Evolutionary conservation across 805 yeast species (phyloP), one percentile per base, ranked within the genome.

Genomic region (Clavispora fructus): DNA sequence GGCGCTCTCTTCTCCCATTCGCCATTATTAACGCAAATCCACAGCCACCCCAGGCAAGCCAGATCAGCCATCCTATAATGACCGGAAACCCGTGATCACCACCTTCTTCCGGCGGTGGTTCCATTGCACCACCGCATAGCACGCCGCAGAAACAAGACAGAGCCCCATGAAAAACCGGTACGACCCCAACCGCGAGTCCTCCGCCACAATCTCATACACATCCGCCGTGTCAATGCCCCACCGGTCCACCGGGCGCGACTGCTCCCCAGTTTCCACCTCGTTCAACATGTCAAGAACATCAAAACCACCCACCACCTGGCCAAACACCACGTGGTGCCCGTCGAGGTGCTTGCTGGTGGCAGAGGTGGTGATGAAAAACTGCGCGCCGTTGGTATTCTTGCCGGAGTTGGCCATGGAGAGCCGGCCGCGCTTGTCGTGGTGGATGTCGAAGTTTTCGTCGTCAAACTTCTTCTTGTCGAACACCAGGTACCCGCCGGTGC

Each of bases 391-490:
- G 45, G 63, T 56, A 43, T 58, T 42, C 12, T 54, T 58, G 6
- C 59, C 62, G 1, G 53, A 40, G 48, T 56, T 60, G 54, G 64
- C 64, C 64, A 60, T 58, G 38, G 69, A 64, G 5, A 66, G 57
- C 55, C 65, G 62, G 35, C 60, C 67, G 32, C 61, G 60, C 50
- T 61, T 63, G 40, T 58, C 49, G 54, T 66, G 69, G 19, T 41
- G 50, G 35, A 65, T 40, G 11, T 55, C 44, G 4, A 57, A 61
- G 47, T 55, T 53, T 50, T 66, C 71, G 49, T 64, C 67, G 13
- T 42, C 50, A 29, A 53, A 55, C 42, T 50, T 51, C 12, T 42
- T 46, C 32, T 59, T 58, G 26, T 61, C 65, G 62, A 62, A 60
- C 4, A 49, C 45, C n/a, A 61, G 56, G 39, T 58, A 60, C 12